Percentiles rank a stretch among this genome's conserved stretches.
Conservation (phyloP, 495 filamentous ascomycete species). For the Sordaria brevicollis region DNA sequence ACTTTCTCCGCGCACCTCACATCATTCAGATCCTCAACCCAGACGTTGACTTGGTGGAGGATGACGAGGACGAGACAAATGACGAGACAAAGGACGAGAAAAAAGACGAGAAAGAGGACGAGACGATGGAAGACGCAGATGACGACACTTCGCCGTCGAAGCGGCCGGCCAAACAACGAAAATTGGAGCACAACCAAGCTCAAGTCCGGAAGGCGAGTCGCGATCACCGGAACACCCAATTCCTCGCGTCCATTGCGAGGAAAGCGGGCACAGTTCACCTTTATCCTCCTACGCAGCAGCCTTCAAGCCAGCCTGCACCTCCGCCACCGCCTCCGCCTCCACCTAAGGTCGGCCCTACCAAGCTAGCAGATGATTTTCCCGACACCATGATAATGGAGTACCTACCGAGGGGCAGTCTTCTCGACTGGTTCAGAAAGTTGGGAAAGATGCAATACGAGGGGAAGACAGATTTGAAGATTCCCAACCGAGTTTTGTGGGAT, state of each 20-base stretch:
- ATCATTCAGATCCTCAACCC: not conserved
- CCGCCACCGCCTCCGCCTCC: too few relatives aligned
- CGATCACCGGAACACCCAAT: not conserved
- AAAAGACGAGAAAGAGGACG: not conserved
- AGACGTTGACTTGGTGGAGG: too few relatives aligned
- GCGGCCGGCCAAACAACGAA: not conserved
- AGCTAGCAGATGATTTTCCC: not conserved
- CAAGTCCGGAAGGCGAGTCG: not conserved
- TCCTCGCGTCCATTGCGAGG: not conserved
- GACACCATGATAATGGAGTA: not conserved
- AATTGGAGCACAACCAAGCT: not conserved
- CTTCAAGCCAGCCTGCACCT: too few relatives aligned
- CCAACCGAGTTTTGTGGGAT: not conserved
- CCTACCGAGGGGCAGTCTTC: not conserved
- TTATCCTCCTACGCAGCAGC: too few relatives aligned
- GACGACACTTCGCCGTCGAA: not conserved
- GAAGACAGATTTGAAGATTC: not conserved
- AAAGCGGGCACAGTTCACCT: not conserved
- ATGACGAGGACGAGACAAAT: not conserved
- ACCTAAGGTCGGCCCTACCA: not conserved
- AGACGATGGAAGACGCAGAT: not conserved
- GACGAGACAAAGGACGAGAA: not conserved
- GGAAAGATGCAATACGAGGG: not conserved
- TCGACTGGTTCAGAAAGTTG: not conserved
- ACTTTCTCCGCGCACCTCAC: not conserved